Evolutionary conservation across 306 rosid species (phyloP).

Genomic region (Chamaecrista fasciculata): DNA sequence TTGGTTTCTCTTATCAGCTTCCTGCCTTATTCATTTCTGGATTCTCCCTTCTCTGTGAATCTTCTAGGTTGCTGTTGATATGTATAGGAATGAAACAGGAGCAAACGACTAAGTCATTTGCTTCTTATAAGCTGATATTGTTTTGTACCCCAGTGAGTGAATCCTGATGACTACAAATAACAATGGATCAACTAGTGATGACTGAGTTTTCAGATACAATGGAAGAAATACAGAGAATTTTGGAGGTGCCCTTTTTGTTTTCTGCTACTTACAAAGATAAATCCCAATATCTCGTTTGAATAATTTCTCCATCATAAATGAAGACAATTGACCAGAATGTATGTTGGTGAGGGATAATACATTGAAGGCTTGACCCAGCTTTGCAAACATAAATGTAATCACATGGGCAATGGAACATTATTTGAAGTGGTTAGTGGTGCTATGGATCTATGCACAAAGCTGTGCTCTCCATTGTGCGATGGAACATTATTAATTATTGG

Average conservation of each 20-base stretch:
- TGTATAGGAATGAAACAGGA: slow-evolving; percentile 25
- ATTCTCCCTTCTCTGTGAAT: not conserved
- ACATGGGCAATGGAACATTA: not conserved
- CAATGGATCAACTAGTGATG: slow-evolving; percentile 7
- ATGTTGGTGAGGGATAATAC: not conserved
- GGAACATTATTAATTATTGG: not conserved
- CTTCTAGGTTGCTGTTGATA: slow-evolving; percentile 16
- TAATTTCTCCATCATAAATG: not conserved
- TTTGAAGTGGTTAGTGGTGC: too few species aligned
- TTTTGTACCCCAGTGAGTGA: slow-evolving; percentile 22
- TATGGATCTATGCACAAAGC: too few species aligned
- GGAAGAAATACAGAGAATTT: slow-evolving; percentile 1
- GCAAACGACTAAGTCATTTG: slow-evolving; percentile 35
- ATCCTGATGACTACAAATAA: slow-evolving; percentile 15
- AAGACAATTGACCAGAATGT: not conserved
- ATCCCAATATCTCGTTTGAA: not conserved
- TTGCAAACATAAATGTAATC: not conserved
- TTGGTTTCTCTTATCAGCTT: not conserved
- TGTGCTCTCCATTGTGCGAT: not conserved
- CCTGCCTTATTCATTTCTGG: not conserved
- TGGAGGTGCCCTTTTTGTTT: not conserved
- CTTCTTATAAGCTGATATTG: slow-evolving; percentile 19
- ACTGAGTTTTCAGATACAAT: not conserved
- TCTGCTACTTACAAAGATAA: not conserved
- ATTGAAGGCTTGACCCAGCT: not conserved